Evolutionary conservation across 2,329 filamentous ascomycete species (phyloP).

Genomic region (Aspergillus udagawae): DNA sequence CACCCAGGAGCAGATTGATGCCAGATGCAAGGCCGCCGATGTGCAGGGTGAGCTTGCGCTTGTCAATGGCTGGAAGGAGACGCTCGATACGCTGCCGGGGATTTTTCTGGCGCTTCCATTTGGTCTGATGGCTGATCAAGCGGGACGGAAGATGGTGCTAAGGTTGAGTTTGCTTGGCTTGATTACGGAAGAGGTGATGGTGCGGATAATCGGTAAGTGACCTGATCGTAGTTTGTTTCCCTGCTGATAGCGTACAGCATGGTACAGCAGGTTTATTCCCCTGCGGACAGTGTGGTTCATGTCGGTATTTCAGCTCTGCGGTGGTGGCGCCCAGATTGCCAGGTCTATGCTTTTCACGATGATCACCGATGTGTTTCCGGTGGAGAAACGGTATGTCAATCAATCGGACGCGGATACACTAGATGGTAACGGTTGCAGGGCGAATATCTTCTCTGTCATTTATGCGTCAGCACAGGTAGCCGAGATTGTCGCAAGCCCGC

Average conservation of each 20-base stretch:
- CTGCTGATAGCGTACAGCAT: background rate
- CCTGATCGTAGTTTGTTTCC: background rate
- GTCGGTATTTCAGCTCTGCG: slow-evolving; percentile 11
- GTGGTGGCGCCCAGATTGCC: slow-evolving; percentile 8
- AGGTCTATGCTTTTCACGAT: slow-evolving; percentile 7
- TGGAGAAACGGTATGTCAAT: slow-evolving; percentile 3
- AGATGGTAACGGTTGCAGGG: background rate
- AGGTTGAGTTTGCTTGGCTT: slow-evolving; percentile 6
- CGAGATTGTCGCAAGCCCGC: slow-evolving; percentile 7
- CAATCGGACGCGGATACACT: background rate
- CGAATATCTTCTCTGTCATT: slow-evolving; percentile 7
- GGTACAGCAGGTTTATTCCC: slow-evolving; percentile 7
- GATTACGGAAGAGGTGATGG: slow-evolving; percentile 3
- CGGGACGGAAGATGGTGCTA: slow-evolving; percentile 8
- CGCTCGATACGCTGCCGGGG: slow-evolving; percentile 7
- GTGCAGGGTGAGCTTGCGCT: slow-evolving; percentile 12
- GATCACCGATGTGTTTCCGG: slow-evolving; percentile 10
- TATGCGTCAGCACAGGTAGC: slow-evolving; percentile 1
- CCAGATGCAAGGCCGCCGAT: slow-evolving; percentile 5
- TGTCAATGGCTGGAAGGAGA: slow-evolving; percentile 10
- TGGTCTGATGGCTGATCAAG: slow-evolving; percentile 11
- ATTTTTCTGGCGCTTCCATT: slow-evolving; percentile 11
- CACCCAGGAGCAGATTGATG: background rate
- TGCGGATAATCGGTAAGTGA: slow-evolving; percentile 9
- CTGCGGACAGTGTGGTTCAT: slow-evolving; percentile 10